Conservation (phyloP, 2,329 filamentous ascomycete genomes). For the Xenosphaeropsis pyriputrescens region DNA sequence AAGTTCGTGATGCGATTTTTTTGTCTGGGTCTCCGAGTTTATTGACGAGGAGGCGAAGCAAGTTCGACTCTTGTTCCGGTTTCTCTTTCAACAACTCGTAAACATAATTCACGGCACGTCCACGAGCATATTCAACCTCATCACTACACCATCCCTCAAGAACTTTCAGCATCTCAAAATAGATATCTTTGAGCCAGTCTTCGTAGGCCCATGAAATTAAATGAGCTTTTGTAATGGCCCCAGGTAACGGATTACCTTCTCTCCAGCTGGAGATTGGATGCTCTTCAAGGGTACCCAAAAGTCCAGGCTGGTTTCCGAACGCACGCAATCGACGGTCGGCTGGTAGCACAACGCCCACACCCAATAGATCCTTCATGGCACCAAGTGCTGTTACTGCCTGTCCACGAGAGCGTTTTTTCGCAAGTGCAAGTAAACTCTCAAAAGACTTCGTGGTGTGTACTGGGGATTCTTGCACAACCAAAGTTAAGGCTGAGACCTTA, state of each 20-base stretch:
- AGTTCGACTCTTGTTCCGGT: constrained; percentile 91
- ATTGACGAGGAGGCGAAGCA: constrained; percentile 83
- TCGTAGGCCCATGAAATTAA: constrained; percentile 84
- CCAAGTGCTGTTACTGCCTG: constrained; percentile 87
- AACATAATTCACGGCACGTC: constrained; percentile 77
- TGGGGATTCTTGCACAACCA: constrained; percentile 91
- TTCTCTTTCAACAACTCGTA: constrained; percentile 88
- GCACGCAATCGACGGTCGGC: constrained; percentile 64
- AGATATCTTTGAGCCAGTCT: constrained; percentile 87
- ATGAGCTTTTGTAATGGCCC: constrained; percentile 59
- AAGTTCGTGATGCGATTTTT: constrained; percentile 88
- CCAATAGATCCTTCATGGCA: constrained; percentile 86
- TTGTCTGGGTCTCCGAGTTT: constrained; percentile 92
- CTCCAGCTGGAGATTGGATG: constrained; percentile 44
- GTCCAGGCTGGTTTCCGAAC: constrained; percentile 66
- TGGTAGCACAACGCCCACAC: constrained; percentile 75
- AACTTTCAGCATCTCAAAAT: constrained; percentile 85
- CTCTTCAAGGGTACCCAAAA: constrained; percentile 57
- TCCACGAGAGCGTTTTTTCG: constrained; percentile 85
- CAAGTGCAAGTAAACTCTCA: constrained; percentile 67
- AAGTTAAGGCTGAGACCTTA: constrained; percentile 87
- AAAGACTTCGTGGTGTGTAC: constrained; percentile 84
- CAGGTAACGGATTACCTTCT: constrained; percentile 54
- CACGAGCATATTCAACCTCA: constrained; percentile 86
- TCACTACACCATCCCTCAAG: constrained; percentile 89